phyloP scores from a whole-genome alignment of 2,329 filamentous ascomycete species.

The Sclerotinia minor region DNA sequence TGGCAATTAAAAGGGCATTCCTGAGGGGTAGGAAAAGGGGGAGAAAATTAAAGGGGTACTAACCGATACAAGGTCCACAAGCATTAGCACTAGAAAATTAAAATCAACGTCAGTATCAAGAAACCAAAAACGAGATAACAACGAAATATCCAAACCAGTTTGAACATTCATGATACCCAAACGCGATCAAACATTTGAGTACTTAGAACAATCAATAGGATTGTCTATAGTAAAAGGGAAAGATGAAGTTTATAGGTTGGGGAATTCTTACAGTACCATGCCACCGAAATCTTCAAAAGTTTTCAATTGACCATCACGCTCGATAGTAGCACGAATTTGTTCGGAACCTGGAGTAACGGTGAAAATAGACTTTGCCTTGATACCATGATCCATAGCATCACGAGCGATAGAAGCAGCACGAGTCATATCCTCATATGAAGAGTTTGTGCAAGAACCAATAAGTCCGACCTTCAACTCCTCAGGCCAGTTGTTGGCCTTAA shows the following conservation, averaged over 20 bases:
- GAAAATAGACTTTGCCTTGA: conserved; percentile 93
- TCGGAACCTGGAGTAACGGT: conserved; percentile 95
- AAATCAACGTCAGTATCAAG: too few species aligned
- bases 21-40: neutral
- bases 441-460: conserved; percentile 98
- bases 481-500: conserved; percentile 93
- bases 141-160: too few species aligned
- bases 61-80: conserved; percentile 84
- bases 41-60: conserved; percentile 24
- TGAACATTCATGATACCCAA: too few species aligned
- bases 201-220: too few species aligned
- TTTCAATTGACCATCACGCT: conserved; percentile 76
- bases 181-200: too few species aligned
- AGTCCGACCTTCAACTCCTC: conserved; percentile 94
- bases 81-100: conserved; percentile 66
- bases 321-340: conserved; percentile 93
- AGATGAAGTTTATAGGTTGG: too few species aligned
- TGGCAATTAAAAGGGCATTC: neutral
- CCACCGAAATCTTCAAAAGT: conserved; percentile 97
- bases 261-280: conserved; percentile 62
- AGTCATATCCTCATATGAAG: conserved; percentile 83
- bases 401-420: conserved; percentile 87
- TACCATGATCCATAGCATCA: conserved; percentile 85
- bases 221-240: too few species aligned
- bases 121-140: too few species aligned